phyloP scores from a whole-genome alignment of 306 rosid species.

The Sindora glabra region DNA sequence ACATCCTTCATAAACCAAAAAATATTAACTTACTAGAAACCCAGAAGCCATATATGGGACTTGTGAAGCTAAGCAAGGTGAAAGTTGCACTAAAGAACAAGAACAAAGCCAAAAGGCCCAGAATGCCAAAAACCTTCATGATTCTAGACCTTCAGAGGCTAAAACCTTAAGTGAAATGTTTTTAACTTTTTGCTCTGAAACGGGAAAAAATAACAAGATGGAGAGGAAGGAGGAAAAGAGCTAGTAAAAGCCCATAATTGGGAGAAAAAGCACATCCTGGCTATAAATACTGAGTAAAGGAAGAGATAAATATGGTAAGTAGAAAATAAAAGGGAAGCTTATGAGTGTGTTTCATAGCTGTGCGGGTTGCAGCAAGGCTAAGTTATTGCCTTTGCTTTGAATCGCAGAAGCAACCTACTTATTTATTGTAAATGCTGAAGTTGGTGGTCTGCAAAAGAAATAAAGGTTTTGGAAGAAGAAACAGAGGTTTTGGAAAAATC shows the following conservation, averaged over 20 bases:
- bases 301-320: background rate
- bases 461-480: no score
- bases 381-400: constrained; percentile 21
- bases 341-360: constrained; percentile 12
- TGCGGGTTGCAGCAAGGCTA: background rate
- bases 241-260: background rate
- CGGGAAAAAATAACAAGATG: constrained; percentile 11
- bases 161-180: constrained; percentile 3
- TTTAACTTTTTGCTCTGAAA: no score
- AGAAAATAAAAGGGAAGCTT: constrained; percentile 20
- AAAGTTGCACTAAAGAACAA: constrained; percentile 14
- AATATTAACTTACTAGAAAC: constrained; percentile 19
- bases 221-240: background rate
- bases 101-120: constrained; percentile 27
- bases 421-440: no score
- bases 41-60: background rate
- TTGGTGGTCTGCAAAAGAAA: no score
- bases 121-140: constrained; percentile 35
- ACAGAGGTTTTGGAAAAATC: no score
- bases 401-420: constrained; percentile 3
- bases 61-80: constrained; percentile 10
- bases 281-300: background rate
- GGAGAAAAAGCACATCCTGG: background rate
- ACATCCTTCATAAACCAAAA: no score
- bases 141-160: background rate